Evolutionary conservation across 2,329 filamentous ascomycete species (phyloP).

Genomic region (Aspergillus hortae): DNA sequence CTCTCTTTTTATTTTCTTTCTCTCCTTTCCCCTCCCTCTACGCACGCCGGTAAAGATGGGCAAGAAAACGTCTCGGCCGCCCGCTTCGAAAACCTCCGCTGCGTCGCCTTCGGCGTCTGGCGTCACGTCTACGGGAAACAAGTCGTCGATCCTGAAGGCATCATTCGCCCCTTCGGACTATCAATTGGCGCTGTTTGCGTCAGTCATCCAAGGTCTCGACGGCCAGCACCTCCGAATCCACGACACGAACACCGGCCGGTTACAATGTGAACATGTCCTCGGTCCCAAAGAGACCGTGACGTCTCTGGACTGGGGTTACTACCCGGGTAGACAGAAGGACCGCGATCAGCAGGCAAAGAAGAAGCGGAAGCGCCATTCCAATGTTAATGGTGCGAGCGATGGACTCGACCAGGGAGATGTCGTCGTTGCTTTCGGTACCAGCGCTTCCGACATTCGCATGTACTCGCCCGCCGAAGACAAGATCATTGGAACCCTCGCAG

Average conservation of each 20-base stretch:
- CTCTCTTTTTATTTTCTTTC: not conserved
- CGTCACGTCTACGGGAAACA: constrained; percentile 36
- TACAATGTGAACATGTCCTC: constrained; percentile 50
- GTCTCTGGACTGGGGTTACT: constrained; percentile 51
- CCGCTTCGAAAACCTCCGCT: constrained; percentile 43
- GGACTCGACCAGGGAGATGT: constrained; percentile 38
- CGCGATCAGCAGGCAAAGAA: constrained; percentile 43
- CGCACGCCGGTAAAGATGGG: constrained; percentile 36
- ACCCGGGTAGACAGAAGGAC: constrained; percentile 31
- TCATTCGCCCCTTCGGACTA: constrained; percentile 50
- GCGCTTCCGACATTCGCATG: constrained; percentile 46
- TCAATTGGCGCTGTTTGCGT: constrained; percentile 52
- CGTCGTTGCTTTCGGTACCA: constrained; percentile 50
- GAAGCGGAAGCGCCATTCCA: constrained; percentile 49
- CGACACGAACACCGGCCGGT: constrained; percentile 47
- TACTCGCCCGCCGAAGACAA: constrained; percentile 49
- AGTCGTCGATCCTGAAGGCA: constrained; percentile 48
- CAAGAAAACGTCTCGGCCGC: constrained; percentile 43
- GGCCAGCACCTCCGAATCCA: constrained; percentile 52
- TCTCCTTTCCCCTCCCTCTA: constrained; percentile 1
- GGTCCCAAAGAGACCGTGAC: constrained; percentile 46
- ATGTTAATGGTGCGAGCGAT: constrained; percentile 35
- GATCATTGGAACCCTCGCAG: constrained; percentile 42
- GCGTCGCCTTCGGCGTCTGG: constrained; percentile 36
- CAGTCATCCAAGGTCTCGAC: constrained; percentile 52